Conservation (phyloP, 495 filamentous ascomycete species). For the Aspergillus baeticus region DNA sequence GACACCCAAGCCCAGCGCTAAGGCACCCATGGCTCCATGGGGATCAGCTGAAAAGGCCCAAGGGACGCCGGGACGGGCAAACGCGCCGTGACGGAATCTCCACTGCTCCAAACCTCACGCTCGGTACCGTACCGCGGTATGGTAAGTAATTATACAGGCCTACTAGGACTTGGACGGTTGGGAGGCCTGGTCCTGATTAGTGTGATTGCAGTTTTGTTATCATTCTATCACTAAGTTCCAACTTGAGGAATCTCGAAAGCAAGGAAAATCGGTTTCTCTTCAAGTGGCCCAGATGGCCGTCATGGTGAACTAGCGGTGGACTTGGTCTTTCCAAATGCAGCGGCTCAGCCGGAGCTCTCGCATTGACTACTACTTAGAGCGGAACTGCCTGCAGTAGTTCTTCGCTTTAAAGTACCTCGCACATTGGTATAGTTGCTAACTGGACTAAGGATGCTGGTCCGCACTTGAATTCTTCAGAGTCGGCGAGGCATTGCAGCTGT, state of each 20-base stretch:
- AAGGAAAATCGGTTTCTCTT: no score
- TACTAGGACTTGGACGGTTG: no score
- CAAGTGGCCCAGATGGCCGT: conserved; percentile 11
- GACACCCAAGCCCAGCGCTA: conserved; percentile 28
- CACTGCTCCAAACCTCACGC: conserved; percentile 21
- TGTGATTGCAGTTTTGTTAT: no score
- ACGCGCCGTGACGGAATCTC: conserved; percentile 27
- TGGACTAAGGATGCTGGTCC: neutral
- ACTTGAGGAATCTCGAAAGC: no score
- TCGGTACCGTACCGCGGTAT: no score
- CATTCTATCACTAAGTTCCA: no score
- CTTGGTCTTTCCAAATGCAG: conserved; percentile 13
- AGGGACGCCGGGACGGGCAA: conserved; percentile 30
- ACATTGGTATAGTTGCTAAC: neutral
- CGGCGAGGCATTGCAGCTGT: neutral
- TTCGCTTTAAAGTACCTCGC: neutral
- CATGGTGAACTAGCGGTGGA: conserved; percentile 2
- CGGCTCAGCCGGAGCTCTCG: conserved; percentile 11
- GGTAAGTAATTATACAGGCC: neutral
- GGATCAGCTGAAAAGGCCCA: conserved; percentile 35
- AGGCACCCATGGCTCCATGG: conserved; percentile 26
- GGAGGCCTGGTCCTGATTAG: no score
- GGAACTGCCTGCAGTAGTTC: conserved; percentile 21
- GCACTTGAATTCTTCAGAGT: neutral
- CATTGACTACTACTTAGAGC: conserved; percentile 17